Percentiles rank a stretch among this genome's conserved stretches.
phyloP scores from a whole-genome alignment of 768 basidiomycete species.

The Amanita rubescens region DNA sequence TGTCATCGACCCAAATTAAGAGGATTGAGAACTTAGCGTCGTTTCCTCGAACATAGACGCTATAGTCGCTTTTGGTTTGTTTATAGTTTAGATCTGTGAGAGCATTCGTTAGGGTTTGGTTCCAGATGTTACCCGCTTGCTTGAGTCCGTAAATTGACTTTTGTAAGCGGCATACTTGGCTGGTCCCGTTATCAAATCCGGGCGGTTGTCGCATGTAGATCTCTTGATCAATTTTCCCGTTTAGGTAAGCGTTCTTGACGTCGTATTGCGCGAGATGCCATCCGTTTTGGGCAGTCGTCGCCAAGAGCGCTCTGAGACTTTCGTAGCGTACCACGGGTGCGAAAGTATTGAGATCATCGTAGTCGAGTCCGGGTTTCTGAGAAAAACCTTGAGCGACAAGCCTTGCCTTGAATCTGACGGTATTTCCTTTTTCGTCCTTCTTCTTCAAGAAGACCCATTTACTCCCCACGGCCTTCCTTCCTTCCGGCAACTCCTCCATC shows the following conservation, averaged over 20 bases:
- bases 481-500: constrained; percentile 12
- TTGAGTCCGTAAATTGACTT: background rate
- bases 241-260: constrained; percentile 6
- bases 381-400: constrained; percentile 30
- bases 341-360: constrained; percentile 16
- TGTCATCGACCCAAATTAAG: constrained; percentile 28
- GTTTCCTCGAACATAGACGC: constrained; percentile 12
- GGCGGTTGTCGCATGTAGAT: constrained; percentile 10
- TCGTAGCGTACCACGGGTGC: constrained; percentile 19
- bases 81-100: constrained; percentile 9
- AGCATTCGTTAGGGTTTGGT: constrained; percentile 9
- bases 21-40: constrained; percentile 12
- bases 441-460: constrained; percentile 26
- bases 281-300: constrained; percentile 14
- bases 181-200: constrained; percentile 4
- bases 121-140: constrained; percentile 15
- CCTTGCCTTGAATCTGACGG: constrained; percentile 24
- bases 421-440: constrained; percentile 19
- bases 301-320: constrained; percentile 13
- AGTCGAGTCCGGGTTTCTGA: constrained; percentile 28
- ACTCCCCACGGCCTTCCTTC: constrained; percentile 10
- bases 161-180: background rate
- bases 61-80: constrained; percentile 14
- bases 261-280: constrained; percentile 1
- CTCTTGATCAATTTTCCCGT: constrained; percentile 7